Evolutionary conservation across 345 rosid species (phyloP).

Genomic region (Eucalyptus marginata): DNA sequence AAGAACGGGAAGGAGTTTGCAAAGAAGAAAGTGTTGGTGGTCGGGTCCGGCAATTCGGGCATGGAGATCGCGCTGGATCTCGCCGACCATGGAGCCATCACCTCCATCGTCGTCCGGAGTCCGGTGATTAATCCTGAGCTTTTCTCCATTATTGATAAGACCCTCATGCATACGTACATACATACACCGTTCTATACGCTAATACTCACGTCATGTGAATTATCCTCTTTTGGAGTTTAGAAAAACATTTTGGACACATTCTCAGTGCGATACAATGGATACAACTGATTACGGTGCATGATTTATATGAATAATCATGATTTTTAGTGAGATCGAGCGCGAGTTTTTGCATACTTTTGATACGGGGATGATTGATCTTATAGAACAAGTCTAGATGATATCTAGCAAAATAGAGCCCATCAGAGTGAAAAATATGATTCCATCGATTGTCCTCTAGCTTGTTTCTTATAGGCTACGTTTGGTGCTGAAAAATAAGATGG

Average conservation of each 20-base stretch:
- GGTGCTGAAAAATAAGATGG: neutral
- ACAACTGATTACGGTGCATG: neutral
- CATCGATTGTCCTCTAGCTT: neutral
- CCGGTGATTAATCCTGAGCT: conserved; percentile 25
- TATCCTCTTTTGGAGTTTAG: neutral
- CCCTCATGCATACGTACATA: neutral
- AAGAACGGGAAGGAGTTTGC: conserved; percentile 30
- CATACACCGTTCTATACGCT: neutral
- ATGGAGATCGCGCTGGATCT: conserved; percentile 80
- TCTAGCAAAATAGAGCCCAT: neutral
- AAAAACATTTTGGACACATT: neutral
- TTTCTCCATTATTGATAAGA: neutral
- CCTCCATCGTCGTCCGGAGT: conserved; percentile 48
- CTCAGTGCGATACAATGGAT: neutral
- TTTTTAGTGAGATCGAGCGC: neutral
- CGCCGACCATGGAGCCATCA: conserved; percentile 36
- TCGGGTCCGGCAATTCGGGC: conserved; percentile 83
- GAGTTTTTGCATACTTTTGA: neutral
- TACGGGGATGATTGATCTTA: neutral
- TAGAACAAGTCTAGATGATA: neutral
- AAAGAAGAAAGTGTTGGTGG: conserved; percentile 49
- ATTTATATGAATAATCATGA: neutral
- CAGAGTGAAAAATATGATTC: neutral
- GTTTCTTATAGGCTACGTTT: neutral
- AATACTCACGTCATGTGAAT: neutral